Percentiles rank a stretch among this genome's conserved stretches.
Evolutionary conservation across 257 asterid genomes (phyloP).

Genomic region (Rehmannia glutinosa): DNA sequence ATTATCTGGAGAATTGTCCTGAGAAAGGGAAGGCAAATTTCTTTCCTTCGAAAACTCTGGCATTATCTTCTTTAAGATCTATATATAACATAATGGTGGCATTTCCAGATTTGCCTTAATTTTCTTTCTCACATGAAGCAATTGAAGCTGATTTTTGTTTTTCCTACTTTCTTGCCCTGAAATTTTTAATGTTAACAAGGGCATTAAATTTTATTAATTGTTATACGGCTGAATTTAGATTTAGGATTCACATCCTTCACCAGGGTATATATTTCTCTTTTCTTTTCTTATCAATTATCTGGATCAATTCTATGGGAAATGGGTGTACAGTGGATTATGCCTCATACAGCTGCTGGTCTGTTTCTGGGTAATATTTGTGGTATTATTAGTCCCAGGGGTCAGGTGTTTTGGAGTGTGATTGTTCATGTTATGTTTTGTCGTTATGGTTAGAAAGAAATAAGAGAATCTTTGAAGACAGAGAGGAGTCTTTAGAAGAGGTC

Average conservation of each 20-base stretch:
- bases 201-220: background rate
- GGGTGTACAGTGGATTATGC: too few relatives aligned
- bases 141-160: background rate
- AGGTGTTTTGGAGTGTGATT: too few relatives aligned
- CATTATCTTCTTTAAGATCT: constrained; percentile 1
- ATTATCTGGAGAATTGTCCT: background rate
- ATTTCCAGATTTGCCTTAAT: background rate
- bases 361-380: too few relatives aligned
- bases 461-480: too few relatives aligned
- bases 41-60: background rate
- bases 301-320: too few relatives aligned
- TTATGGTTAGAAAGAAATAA: too few relatives aligned
- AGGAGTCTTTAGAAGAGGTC: too few relatives aligned
- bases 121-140: background rate
- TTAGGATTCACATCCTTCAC: background rate
- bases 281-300: background rate
- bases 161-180: background rate
- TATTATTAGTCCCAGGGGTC: too few relatives aligned
- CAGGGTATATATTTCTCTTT: background rate
- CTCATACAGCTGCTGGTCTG: too few relatives aligned
- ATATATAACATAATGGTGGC: background rate
- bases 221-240: background rate
- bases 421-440: too few relatives aligned
- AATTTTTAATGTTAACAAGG: background rate
- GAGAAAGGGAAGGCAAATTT: background rate